Base-by-base conservation (phyloP, 176 grass and related monocot genomes). In the Typha latifolia region DNA sequence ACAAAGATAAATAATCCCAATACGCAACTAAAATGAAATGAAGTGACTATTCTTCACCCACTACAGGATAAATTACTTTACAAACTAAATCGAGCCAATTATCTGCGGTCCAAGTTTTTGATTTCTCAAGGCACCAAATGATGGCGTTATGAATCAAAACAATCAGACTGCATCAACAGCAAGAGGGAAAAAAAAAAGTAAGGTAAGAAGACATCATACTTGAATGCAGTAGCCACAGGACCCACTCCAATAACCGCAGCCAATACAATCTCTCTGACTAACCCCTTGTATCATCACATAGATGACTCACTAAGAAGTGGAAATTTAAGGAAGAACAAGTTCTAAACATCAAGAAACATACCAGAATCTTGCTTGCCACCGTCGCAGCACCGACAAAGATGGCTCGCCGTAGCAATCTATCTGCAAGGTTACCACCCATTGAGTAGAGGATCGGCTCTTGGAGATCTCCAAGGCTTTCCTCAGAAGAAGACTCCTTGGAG, bases 211-310 rank as follows among this genome's bases (percentile, higher is more conserved):
- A n/a, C n/a, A 18, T 34, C 32, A 18, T 65, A 65, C 63, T 65
- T 65, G 24, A 65, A 65, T 65, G 63, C 63, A 16, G 31, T 65
- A 16, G 63, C 31, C 24, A 65, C 63, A 18, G 63, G 63, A 65
- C 63, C 63, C 32, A 65, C 63, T 65, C 63, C 63, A 37, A 65
- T 65, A 65, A 65, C 63, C 29, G 63, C 63, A 65, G 63, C 63
- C 32, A 65, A 37, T 31, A 65, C 63, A 65, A 65, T 47, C 63
- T 65, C 63, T 65, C 63, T 65, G 14, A 47, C 27, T 18, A 65
- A 32, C 5, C 63, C 63, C 63, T 65, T 65, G 63, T 34, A 19
- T 65, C 63, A 65, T 65, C 63, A 65, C 52, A 57, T 57, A 21
- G 52, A 18, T 21, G 7, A 57, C 52, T 9, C 15, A 57, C 7